These are phyloP conservation scores for Fusarium sterilihyphosum DNA, from an alignment of 2,329 filamentous ascomycete species.

Conservation along the genomic window DNA sequence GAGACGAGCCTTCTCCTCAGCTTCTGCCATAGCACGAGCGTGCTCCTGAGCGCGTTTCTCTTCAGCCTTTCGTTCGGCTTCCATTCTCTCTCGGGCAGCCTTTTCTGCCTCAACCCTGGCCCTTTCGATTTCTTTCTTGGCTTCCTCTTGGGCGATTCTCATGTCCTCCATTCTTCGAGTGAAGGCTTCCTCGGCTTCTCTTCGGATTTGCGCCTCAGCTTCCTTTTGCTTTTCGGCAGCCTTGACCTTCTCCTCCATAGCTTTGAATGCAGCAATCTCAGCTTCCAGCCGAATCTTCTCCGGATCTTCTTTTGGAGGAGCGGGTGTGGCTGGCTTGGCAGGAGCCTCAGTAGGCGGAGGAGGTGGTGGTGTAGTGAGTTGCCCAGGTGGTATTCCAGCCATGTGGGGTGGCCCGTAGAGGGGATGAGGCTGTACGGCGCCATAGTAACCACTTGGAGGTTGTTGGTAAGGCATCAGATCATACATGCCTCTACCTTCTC, in stretches of 20 bases:
- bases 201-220: slow-evolving; percentile 56
- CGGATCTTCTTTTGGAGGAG: slow-evolving; percentile 57
- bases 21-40: slow-evolving; percentile 57
- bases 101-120: slow-evolving; percentile 51
- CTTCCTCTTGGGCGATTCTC: slow-evolving; percentile 38
- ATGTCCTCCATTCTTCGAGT: slow-evolving; percentile 42
- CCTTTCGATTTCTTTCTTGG: slow-evolving; percentile 51
- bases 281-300: slow-evolving; percentile 71
- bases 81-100: slow-evolving; percentile 58
- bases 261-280: slow-evolving; percentile 63
- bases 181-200: slow-evolving; percentile 58
- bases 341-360: slow-evolving; percentile 51
- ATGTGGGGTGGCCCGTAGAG: slow-evolving; percentile 46
- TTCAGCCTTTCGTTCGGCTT: slow-evolving; percentile 45
- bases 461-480: slow-evolving; percentile 63
- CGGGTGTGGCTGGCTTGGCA: slow-evolving; percentile 55
- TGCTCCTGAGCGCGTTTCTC: slow-evolving; percentile 52
- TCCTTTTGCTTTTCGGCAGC: slow-evolving; percentile 57
- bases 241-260: slow-evolving; percentile 56
- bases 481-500: slow-evolving; percentile 53
- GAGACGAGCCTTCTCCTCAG: slow-evolving; percentile 57
- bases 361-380: slow-evolving; percentile 46
- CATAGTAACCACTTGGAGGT: slow-evolving; percentile 45
- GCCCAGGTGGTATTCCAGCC: slow-evolving; percentile 51
- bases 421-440: slow-evolving; percentile 40